These are phyloP conservation scores for Thelonectria olida DNA, from an alignment of 2,329 filamentous ascomycete genomes.

Conservation along the genomic window DNA sequence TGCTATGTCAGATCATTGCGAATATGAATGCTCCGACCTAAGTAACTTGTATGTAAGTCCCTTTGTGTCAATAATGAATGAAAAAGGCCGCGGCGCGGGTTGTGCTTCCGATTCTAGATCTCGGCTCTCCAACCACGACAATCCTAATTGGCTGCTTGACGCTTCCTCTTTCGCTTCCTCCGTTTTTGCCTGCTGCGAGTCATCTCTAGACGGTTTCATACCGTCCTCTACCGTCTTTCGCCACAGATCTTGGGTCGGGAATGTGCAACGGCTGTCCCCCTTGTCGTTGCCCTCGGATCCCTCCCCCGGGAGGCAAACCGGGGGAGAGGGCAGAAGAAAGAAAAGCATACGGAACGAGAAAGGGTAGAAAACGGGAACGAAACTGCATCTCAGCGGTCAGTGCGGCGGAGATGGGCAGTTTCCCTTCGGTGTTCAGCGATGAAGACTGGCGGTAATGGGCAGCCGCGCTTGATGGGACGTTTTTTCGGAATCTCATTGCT, in stretches of 20 bases:
- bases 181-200: neutral
- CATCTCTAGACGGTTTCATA: constrained; percentile 1
- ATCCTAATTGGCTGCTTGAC: constrained; percentile 3
- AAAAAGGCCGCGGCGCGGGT: neutral
- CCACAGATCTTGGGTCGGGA: neutral
- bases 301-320: neutral
- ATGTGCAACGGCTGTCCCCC: neutral
- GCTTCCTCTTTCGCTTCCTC: neutral
- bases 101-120: constrained; percentile 11
- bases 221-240: neutral
- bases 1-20: neutral
- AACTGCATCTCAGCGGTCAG: constrained; percentile 10
- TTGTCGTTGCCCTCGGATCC: neutral
- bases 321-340: neutral
- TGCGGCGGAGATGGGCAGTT: constrained; percentile 11
- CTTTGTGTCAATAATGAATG: neutral
- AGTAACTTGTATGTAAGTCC: neutral
- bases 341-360: neutral
- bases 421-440: constrained; percentile 14
- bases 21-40: neutral
- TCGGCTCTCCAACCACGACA: neutral
- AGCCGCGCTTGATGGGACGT: constrained; percentile 2
- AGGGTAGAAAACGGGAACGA: constrained; percentile 1
- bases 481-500: constrained; percentile 14
- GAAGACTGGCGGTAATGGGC: neutral